Evolutionary conservation across 2,329 filamentous ascomycete species (phyloP).

Genomic region (Fusarium marasasianum): DNA sequence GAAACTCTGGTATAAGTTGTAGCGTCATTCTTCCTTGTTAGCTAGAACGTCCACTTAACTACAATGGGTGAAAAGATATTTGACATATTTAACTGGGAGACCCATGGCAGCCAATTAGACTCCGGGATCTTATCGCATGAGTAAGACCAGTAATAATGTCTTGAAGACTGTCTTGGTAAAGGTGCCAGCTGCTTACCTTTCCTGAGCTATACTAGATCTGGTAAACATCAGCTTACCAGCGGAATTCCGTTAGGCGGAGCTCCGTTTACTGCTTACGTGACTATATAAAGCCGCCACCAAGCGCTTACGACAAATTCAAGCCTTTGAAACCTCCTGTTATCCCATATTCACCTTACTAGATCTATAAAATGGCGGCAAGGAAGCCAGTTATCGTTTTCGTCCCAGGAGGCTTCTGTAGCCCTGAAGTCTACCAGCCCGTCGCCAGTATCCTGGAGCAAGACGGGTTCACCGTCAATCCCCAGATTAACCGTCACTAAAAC

Average conservation of each 20-base stretch:
- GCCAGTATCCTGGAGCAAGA: background rate
- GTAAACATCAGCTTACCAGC: background rate
- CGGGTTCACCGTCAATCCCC: background rate
- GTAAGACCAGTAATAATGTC: background rate
- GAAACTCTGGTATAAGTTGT: background rate
- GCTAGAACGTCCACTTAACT: background rate
- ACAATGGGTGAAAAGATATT: too few relatives aligned
- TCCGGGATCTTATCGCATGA: accelerated
- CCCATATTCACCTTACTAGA: accelerated
- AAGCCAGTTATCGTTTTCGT: background rate
- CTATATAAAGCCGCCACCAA: accelerated
- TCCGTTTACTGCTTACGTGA: background rate
- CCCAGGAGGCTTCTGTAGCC: background rate
- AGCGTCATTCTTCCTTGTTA: accelerated
- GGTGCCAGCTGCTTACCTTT: too few relatives aligned
- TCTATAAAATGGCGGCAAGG: background rate
- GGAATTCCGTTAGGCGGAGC: background rate
- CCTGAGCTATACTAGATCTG: background rate
- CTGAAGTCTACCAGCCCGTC: background rate
- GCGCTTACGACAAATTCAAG: accelerated
- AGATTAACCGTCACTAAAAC: background rate
- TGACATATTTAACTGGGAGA: accelerated
- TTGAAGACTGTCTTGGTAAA: background rate
- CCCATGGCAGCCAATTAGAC: background rate
- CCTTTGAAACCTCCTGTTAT: accelerated